Percentiles rank a stretch among this genome's conserved stretches.
These are phyloP conservation scores for Mycosphaerelloides madeirae DNA, from an alignment of 2,329 filamentous ascomycete genomes.

Conservation along the genomic window DNA sequence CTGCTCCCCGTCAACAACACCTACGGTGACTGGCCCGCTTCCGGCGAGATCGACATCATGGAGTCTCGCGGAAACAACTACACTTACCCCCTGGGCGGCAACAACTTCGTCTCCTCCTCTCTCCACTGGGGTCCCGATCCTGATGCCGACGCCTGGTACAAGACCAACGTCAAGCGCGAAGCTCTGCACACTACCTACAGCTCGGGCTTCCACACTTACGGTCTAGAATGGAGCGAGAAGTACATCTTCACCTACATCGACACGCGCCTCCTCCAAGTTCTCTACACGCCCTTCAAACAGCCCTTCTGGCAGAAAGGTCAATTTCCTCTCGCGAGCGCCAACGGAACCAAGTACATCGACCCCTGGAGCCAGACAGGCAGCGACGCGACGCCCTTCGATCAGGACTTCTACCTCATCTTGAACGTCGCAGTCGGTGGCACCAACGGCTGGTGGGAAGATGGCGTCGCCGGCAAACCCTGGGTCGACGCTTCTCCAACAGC, in stretches of 20 bases:
- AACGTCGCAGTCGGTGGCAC: constrained; percentile 39
- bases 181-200: constrained; percentile 72
- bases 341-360: constrained; percentile 35
- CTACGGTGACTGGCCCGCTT: constrained; percentile 73
- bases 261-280: constrained; percentile 70
- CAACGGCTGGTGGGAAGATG: constrained; percentile 73
- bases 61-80: constrained; percentile 80
- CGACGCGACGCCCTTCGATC: constrained; percentile 38
- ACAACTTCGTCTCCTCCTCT: constrained; percentile 73
- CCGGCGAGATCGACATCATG: constrained; percentile 78
- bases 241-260: constrained; percentile 86
- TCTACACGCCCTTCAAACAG: constrained; percentile 59
- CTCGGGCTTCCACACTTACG: constrained; percentile 67
- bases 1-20: constrained; percentile 70
- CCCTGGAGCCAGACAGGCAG: constrained; percentile 35
- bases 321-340: constrained; percentile 32
- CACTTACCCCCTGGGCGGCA: constrained; percentile 69
- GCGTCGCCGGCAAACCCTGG: constrained; percentile 70
- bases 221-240: constrained; percentile 81
- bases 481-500: constrained; percentile 63
- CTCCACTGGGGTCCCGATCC: constrained; percentile 76
- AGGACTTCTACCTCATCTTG: constrained; percentile 39
- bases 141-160: constrained; percentile 74
- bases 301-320: constrained; percentile 38
- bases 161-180: constrained; percentile 70